Evolutionary conservation across 2,329 filamentous ascomycete species (phyloP).

Genomic region (Penicillium sp.): DNA sequence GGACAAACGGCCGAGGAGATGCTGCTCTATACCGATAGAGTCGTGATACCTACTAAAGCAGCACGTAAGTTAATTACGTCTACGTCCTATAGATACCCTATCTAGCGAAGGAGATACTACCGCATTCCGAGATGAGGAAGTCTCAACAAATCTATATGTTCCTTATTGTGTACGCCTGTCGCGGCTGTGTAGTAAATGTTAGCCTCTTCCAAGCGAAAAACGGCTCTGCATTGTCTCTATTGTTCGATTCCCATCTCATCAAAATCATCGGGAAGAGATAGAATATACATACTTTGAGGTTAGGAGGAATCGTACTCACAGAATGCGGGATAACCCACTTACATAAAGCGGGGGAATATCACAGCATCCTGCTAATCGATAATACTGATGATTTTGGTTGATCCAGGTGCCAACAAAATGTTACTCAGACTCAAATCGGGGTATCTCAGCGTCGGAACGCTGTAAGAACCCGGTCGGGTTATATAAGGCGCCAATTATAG

Average conservation of each 20-base stretch:
- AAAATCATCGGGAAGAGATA: conserved; percentile 27
- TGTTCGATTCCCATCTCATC: conserved; percentile 21
- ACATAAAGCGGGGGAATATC: conserved; percentile 28
- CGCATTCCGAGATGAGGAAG: conserved; percentile 26
- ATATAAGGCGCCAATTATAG: conserved; percentile 26
- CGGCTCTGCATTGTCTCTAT: conserved; percentile 20
- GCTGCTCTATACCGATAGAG: conserved; percentile 32
- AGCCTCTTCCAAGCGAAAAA: conserved; percentile 18
- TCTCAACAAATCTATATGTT: conserved; percentile 24
- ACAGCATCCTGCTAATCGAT: conserved; percentile 33
- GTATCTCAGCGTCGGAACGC: conserved; percentile 27
- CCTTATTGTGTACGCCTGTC: conserved; percentile 26
- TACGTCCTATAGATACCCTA: conserved; percentile 30
- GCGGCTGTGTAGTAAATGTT: conserved; percentile 34
- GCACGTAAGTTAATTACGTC: conserved; percentile 31
- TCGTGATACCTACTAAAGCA: conserved; percentile 28
- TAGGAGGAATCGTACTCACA: conserved; percentile 28
- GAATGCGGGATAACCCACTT: conserved; percentile 30
- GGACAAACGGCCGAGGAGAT: conserved; percentile 36
- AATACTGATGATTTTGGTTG: conserved; percentile 27
- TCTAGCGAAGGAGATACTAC: conserved; percentile 30
- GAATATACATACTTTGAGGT: conserved; percentile 27
- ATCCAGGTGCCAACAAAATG: conserved; percentile 27
- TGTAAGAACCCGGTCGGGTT: conserved; percentile 13
- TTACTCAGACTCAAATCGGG: conserved; percentile 30